phyloP scores from a whole-genome alignment of 2,329 filamentous ascomycete genomes.

The Phyllosticta paracitricarpa region DNA sequence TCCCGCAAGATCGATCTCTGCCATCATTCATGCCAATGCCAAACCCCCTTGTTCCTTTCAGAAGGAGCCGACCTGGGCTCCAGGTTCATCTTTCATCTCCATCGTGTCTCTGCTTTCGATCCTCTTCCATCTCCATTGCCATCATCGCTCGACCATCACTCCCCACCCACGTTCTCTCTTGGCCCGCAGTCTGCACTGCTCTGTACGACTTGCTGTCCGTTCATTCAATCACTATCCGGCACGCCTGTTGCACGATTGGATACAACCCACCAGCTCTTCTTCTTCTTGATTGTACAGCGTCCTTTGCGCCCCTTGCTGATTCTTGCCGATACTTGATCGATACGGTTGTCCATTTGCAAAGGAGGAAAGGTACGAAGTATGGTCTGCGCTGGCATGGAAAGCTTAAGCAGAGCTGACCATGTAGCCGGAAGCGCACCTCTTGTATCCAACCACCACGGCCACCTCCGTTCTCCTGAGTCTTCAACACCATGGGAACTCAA shows the following conservation, averaged over 20 bases:
- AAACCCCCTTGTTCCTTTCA: not conserved
- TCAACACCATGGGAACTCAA: not conserved
- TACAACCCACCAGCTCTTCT: slow-evolving; percentile 5
- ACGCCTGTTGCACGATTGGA: slow-evolving; percentile 11
- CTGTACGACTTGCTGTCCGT: slow-evolving; percentile 8
- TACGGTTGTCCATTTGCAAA: not conserved
- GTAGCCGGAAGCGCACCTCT: not conserved
- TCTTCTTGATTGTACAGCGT: slow-evolving; percentile 6
- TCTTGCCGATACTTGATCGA: slow-evolving; percentile 4
- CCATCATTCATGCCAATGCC: not conserved
- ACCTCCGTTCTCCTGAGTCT: not conserved
- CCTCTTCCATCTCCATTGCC: not conserved
- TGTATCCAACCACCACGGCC: not conserved
- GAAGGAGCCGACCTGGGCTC: not conserved
- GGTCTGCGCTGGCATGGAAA: not conserved
- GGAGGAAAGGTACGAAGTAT: not conserved
- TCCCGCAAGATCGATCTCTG: not conserved
- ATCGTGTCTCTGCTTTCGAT: not conserved
- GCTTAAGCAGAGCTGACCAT: not conserved
- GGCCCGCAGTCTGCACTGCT: not conserved
- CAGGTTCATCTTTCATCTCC: not conserved
- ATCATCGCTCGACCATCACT: not conserved
- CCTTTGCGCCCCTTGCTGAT: slow-evolving; percentile 1
- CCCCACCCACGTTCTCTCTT: not conserved
- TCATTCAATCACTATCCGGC: slow-evolving; percentile 9